Conservation (phyloP, 768 basidiomycete genomes). For the Glaciozyma martinii region DNA sequence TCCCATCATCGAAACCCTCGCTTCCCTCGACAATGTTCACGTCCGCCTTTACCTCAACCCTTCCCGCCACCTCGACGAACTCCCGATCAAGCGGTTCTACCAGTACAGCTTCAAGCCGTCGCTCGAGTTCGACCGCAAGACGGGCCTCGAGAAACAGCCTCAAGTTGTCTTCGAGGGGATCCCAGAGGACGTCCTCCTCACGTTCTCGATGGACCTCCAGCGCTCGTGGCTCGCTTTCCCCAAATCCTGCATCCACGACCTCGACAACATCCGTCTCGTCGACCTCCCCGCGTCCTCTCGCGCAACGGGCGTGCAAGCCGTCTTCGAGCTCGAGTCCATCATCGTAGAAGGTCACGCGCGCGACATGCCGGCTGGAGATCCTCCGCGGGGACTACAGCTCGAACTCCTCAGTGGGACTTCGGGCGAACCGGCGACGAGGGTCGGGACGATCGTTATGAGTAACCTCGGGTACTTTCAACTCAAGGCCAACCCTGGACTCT, state of each 20-base stretch:
- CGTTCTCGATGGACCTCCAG: conserved; percentile 84
- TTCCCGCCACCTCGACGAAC: conserved; percentile 52
- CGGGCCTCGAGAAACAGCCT: conserved; percentile 53
- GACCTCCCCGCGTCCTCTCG: conserved; percentile 54
- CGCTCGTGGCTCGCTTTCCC: conserved; percentile 62
- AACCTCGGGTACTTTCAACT: conserved; percentile 96
- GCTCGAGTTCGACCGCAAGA: conserved; percentile 52
- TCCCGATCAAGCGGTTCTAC: conserved; percentile 89
- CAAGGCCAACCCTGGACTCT: conserved; percentile 83
- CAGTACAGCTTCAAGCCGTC: conserved; percentile 58
- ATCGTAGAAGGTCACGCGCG: conserved; percentile 92
- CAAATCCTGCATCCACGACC: conserved; percentile 6
- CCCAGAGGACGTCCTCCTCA: conserved; percentile 81
- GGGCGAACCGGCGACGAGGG: neutral
- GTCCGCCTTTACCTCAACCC: conserved; percentile 78
- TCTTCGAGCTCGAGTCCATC: conserved; percentile 82
- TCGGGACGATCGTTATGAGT: conserved; percentile 70
- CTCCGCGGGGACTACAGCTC: conserved; percentile 85
- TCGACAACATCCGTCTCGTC: conserved; percentile 55
- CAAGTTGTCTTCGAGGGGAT: conserved; percentile 59
- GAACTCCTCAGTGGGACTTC: conserved; percentile 52
- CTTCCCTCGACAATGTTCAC: conserved; percentile 39
- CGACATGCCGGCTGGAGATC: conserved; percentile 53
- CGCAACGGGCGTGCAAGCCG: conserved; percentile 53
- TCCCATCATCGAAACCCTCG: conserved; percentile 51